phyloP scores from a whole-genome alignment of 73 alveolate genomes.

The Symbiodinium natans region DNA sequence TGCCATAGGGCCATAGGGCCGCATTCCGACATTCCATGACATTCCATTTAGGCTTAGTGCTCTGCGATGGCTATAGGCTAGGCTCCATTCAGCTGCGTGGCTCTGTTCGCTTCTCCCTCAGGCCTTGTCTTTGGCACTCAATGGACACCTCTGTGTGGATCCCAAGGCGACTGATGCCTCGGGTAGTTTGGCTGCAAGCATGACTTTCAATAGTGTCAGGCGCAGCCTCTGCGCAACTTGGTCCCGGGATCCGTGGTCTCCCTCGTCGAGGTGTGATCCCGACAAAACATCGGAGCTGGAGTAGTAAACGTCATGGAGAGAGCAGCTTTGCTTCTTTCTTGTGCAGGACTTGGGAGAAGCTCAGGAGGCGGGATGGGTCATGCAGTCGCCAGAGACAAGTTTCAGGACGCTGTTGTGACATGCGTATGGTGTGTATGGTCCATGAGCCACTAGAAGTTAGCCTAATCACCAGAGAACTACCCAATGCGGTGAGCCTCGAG shows the following conservation, averaged over 20 bases:
- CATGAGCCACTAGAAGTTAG: too few species aligned
- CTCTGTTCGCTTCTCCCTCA: background rate
- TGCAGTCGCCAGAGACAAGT: too few species aligned
- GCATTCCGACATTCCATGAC: too few species aligned
- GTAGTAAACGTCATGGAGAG: background rate
- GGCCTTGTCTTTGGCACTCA: background rate
- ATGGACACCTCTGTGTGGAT: background rate
- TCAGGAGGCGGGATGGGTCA: background rate
- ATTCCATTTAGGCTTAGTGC: too few species aligned
- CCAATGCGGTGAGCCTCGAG: too few species aligned
- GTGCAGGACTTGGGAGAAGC: background rate
- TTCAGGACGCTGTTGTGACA: too few species aligned
- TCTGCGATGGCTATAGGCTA: background rate
- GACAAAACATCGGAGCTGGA: too few species aligned
- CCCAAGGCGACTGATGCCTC: background rate
- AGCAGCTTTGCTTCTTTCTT: too few species aligned
- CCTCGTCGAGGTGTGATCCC: background rate
- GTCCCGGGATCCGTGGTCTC: conserved; percentile 7
- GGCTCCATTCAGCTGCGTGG: background rate
- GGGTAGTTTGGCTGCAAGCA: too few species aligned
- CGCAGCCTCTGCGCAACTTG: background rate
- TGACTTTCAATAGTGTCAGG: too few species aligned
- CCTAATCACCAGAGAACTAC: background rate
- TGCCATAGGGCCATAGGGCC: too few species aligned
- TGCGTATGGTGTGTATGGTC: too few species aligned